phyloP scores from a whole-genome alignment of 1,139 yeast genomes.

The Debaryomycetaceae sp. region DNA sequence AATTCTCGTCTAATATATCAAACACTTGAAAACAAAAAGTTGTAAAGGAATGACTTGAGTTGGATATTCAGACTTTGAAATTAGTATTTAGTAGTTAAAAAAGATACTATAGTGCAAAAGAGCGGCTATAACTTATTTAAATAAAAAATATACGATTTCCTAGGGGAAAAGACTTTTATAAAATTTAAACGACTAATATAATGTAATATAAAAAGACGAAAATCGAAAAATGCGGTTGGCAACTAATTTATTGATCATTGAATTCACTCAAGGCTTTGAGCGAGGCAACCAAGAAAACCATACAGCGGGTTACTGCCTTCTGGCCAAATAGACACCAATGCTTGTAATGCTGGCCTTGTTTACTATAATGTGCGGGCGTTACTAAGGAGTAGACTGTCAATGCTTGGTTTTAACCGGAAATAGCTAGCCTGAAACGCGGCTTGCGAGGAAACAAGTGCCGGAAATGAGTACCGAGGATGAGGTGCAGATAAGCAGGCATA shows the following conservation, averaged over 20 bases:
- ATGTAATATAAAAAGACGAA: neutral
- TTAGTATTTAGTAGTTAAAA: neutral
- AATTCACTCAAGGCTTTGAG: neutral
- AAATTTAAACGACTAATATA: neutral
- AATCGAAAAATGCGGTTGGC: neutral
- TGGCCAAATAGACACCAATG: neutral
- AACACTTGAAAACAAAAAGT: conserved; percentile 1
- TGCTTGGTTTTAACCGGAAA: neutral
- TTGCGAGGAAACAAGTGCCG: neutral
- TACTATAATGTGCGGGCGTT: neutral
- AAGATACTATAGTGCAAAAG: neutral
- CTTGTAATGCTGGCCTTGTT: neutral
- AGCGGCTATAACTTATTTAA: neutral
- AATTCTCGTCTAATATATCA: neutral
- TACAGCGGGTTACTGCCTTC: neutral
- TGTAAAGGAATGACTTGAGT: conserved; percentile 18
- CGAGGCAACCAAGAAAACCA: neutral
- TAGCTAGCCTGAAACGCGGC: neutral
- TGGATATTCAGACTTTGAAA: conserved; percentile 5
- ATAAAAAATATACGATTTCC: neutral
- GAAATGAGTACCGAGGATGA: neutral
- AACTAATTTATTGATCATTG: neutral
- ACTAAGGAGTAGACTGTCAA: neutral
- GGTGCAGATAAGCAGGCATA: neutral
- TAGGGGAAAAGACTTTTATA: neutral